Percentiles rank a stretch among this genome's conserved stretches.
Evolutionary conservation across 2,329 filamentous ascomycete species (phyloP).

Genomic region (Aspergillus sp.): DNA sequence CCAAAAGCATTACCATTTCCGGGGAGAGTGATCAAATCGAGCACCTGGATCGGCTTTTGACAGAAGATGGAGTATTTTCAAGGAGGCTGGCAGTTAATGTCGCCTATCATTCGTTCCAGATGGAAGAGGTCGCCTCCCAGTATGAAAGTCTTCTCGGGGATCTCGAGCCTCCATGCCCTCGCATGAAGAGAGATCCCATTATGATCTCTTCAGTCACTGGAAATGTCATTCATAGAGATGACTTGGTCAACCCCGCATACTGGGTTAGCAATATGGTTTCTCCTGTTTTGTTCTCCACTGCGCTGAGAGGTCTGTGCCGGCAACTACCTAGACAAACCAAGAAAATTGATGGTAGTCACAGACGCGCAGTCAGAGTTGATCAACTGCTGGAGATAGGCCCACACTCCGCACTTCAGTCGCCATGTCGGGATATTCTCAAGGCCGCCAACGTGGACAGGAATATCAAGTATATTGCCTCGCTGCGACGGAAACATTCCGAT

Average conservation of each 20-base stretch:
- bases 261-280: not conserved
- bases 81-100: constrained; percentile 20
- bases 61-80: constrained; percentile 10
- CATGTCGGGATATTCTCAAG: not conserved
- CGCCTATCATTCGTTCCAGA: constrained; percentile 25
- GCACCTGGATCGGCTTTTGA: constrained; percentile 13
- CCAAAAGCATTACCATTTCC: constrained; percentile 16
- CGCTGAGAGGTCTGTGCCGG: not conserved
- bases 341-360: not conserved
- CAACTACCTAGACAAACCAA: not conserved
- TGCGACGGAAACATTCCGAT: not conserved
- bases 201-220: not conserved
- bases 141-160: constrained; percentile 14
- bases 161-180: not conserved
- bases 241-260: not conserved
- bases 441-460: not conserved
- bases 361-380: not conserved
- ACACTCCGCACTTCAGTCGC: not conserved
- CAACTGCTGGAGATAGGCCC: not conserved
- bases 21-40: not conserved
- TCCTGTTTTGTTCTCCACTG: not conserved
- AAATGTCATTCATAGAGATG: not conserved
- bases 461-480: not conserved
- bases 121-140: not conserved
- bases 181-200: not conserved